phyloP scores from a whole-genome alignment of 2,329 filamentous ascomycete genomes.

The Monosporascus sp. region DNA sequence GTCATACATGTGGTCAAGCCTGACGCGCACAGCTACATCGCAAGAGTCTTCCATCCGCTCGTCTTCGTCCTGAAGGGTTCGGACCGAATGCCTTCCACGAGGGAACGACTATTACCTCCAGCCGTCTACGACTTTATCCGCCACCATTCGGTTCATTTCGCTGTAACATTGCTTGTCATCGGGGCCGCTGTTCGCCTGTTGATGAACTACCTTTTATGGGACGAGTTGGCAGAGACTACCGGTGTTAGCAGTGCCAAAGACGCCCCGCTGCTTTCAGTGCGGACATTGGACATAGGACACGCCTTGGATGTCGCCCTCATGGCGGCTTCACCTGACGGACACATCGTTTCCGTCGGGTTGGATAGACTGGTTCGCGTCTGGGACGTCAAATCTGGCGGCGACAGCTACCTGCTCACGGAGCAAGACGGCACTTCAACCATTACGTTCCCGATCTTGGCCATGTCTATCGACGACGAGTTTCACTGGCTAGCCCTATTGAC shows the following conservation, averaged over 20 bases:
- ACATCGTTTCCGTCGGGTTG: conserved; percentile 64
- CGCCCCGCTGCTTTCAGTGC: conserved; percentile 51
- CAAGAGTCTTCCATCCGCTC: conserved; percentile 68
- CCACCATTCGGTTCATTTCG: conserved; percentile 53
- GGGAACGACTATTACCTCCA: conserved; percentile 46
- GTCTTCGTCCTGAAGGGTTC: conserved; percentile 67
- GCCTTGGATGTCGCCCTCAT: conserved; percentile 64
- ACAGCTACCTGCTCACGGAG: conserved; percentile 34
- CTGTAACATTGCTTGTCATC: conserved; percentile 57
- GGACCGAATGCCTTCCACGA: conserved; percentile 53
- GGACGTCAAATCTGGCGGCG: conserved; percentile 46
- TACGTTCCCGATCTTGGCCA: conserved; percentile 56
- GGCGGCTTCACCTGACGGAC: conserved; percentile 55
- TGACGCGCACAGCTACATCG: conserved; percentile 63
- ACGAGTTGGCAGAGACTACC: conserved; percentile 46
- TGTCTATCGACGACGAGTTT: conserved; percentile 60
- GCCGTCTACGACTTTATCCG: conserved; percentile 64
- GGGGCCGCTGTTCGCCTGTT: conserved; percentile 62
- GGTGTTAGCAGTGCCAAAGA: conserved; percentile 42
- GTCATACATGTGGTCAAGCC: conserved; percentile 74
- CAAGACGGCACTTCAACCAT: conserved; percentile 35
- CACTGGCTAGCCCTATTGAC: conserved; percentile 64
- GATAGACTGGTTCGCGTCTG: conserved; percentile 65
- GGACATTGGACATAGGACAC: conserved; percentile 59
- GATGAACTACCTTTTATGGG: conserved; percentile 70